Evolutionary conservation across 208 protist genomes (phyloP), one percentile per base, ranked within the genome.

Genomic region (Borovskyia barvae): DNA sequence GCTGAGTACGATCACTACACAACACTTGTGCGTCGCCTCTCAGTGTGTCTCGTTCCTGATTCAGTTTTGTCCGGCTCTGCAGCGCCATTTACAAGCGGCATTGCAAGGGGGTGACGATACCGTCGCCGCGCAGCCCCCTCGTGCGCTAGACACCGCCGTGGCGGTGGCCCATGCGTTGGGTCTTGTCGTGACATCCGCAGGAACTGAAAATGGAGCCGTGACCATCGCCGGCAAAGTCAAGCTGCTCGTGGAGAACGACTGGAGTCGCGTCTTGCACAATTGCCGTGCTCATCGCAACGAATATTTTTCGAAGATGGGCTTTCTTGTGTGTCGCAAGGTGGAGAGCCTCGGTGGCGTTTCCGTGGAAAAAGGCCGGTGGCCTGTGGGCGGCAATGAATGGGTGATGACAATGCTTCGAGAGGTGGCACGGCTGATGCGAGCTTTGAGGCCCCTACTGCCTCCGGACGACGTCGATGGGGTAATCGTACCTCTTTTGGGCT

Each of bases 361-460:
- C 29, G 64, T 50, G 69, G 39, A 47, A 71, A 62, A 48, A 46
- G 81, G 55, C 5, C 55, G 45, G 55, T 96, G 87, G 85, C 26
- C 55, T 4, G 26, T 32, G 3, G 53, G 61, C 22, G 84, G 90
- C 26, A 90, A 92, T 52, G 80, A 90, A 57, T 96, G 86, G 87
- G 75, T 96, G 15, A 92, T 96, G 86, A 74, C 77, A 40, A 92
- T 93, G 85, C 70, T 96, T 51, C 69, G 81, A 11, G 86, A 96
- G 70, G 81, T 82, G 36, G 90, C 87, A 15, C 75, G 87, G 14
- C 54, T 96, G 20, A 72, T 90, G 58, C 77, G 79, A 0, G 63
- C 60, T 3, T 12, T 96, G 51, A 78, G 76, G 22, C 82, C 87
- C 24, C 49, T 93, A 41, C 59, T 96, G 39, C 75, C 85, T 2